Evolutionary conservation across 2,329 filamentous ascomycete species (phyloP).

Genomic region (Orbilia javanica): DNA sequence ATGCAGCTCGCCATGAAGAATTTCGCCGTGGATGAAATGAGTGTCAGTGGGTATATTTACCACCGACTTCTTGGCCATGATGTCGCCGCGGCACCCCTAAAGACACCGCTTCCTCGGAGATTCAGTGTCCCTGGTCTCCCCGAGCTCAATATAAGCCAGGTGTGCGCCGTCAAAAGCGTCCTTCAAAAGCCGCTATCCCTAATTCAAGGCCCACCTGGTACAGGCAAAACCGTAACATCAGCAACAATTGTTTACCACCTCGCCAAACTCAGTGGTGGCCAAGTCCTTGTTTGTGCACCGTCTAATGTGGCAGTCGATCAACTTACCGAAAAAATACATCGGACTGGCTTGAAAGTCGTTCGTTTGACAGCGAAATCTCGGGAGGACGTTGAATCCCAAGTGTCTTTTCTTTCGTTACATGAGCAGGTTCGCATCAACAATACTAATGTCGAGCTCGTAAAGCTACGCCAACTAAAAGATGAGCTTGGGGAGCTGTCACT

Average conservation of each 20-base stretch:
- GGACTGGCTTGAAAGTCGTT: conserved; percentile 94
- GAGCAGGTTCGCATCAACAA: conserved; percentile 98
- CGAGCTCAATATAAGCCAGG: conserved; percentile 94
- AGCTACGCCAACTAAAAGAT: conserved; percentile 90
- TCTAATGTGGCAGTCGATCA: conserved; percentile 99
- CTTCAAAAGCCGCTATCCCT: conserved; percentile 92
- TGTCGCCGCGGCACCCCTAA: conserved; percentile 93
- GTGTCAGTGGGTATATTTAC: conserved; percentile 98
- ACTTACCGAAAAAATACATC: conserved; percentile 95
- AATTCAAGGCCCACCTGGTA: conserved; percentile 96
- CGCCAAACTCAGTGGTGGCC: conserved; percentile 92
- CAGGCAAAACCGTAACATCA: conserved; percentile 97
- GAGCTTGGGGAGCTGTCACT: conserved; percentile 92
- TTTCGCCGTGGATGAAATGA: conserved; percentile 97
- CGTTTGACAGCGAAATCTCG: conserved; percentile 98
- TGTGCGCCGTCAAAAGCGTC: conserved; percentile 95
- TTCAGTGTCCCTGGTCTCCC: conserved; percentile 95
- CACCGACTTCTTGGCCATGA: conserved; percentile 96
- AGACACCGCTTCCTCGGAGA: conserved; percentile 94
- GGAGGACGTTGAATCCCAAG: conserved; percentile 98
- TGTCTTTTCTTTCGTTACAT: conserved; percentile 93
- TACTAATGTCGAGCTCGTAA: conserved; percentile 91
- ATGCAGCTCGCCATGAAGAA: conserved; percentile 99
- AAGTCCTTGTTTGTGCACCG: conserved; percentile 94
- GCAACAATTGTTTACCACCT: conserved; percentile 99